Evolutionary conservation across 1,139 yeast species (phyloP), one percentile per base, ranked within the genome.

Genomic region (Candida smagusa): DNA sequence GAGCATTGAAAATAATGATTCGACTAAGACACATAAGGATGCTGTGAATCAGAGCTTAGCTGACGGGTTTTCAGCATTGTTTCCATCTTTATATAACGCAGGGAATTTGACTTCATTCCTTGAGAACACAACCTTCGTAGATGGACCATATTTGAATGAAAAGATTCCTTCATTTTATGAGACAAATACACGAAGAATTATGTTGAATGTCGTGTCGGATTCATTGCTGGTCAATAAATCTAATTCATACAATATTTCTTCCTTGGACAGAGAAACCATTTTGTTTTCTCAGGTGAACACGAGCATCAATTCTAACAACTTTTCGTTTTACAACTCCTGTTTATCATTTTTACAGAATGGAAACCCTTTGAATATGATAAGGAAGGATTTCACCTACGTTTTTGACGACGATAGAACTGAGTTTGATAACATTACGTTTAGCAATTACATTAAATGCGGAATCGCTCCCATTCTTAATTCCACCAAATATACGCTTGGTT

Each of bases 381-480:
- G 12, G 27, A 4, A 9, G 3, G 6, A 11, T 31, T 77, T 79
- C 63, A 53, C 75, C 32, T 69, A 64, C 41, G 55, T 63, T 2
- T 39, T 56, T 16, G 80, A 73, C 47, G 43, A 53, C 33, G 44
- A 51, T 6, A 53, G 39, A 7, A 38, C 39, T 3, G 61, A 61
- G 13, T 77, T 68, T 51, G 59, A 62, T 6, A 54, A 52, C 29
- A 41, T 40, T 6, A 52, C 63, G 0, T 60, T 78, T 28, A 49
- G 53, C 22, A 49, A 59, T 2, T 65, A 66, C 32, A 54, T 81
- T 1, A 47, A 59, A 16, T 73, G 83, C 50, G 95, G 95, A 0
- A 71, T 63, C 38, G 66, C 82, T 0, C 85, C 92, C 0, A 65
- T 86, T 1, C 55, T 86, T 16, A 74, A 70, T 43, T 59, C 72